Conservation (phyloP, 192 early-diverging fungal genomes). For the Helicostylum pulchrum region DNA sequence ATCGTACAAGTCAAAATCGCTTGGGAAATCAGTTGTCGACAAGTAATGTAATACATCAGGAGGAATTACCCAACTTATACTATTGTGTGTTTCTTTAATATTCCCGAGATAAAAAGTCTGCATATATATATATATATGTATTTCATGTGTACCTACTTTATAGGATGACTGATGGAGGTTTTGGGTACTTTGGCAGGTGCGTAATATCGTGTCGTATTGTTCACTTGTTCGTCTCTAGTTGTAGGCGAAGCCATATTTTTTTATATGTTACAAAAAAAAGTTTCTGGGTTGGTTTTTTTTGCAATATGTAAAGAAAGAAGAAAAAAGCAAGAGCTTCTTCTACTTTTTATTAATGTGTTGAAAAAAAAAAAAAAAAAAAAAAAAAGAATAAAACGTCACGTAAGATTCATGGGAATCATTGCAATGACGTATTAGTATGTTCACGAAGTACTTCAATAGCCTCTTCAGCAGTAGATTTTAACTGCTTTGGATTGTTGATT, state of each 20-base stretch:
- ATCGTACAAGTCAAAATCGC: constrained; percentile 19
- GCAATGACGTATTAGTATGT: no score
- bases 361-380: no score
- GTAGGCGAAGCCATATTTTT: no score
- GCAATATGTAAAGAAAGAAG: not conserved
- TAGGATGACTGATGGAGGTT: constrained; percentile 35
- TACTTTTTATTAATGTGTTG: no score
- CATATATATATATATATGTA: no score
- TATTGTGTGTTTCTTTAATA: not conserved
- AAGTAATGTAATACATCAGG: constrained; percentile 18
- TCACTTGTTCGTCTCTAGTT: no score
- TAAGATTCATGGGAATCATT: no score
- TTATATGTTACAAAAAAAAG: no score
- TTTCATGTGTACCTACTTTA: constrained; percentile 25
- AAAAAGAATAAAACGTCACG: no score
- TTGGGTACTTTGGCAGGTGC: constrained; percentile 2
- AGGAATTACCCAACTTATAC: constrained; percentile 32
- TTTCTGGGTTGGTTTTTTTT: no score
- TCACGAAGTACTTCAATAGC: constrained; percentile 62
- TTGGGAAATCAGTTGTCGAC: constrained; percentile 3
- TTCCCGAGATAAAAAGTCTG: not conserved
- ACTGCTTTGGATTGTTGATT: constrained; percentile 60
- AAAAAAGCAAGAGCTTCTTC: not conserved
- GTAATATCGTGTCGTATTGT: no score
- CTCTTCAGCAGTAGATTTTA: constrained; percentile 70